These are phyloP conservation scores for Dendrobium nobile DNA, from an alignment of 106 monocot genomes.

Conservation along the genomic window DNA sequence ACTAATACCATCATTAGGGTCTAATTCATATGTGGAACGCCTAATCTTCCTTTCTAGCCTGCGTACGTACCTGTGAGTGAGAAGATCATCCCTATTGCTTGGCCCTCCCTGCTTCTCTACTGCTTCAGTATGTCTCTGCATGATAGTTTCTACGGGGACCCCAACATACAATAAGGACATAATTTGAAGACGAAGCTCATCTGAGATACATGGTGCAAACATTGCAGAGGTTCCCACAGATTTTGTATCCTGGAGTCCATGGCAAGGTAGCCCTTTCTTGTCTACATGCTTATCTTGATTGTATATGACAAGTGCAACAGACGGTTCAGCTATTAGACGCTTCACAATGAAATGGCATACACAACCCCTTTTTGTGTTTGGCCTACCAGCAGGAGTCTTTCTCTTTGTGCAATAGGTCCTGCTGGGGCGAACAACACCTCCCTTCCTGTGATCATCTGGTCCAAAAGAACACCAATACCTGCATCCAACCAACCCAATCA, in stretches of 20 bases:
- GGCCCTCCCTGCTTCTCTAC: slow-evolving; percentile 92
- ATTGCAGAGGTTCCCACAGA: slow-evolving; percentile 76
- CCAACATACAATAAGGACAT: slow-evolving; percentile 82
- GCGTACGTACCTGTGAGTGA: slow-evolving; percentile 83
- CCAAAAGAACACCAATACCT: slow-evolving; percentile 99
- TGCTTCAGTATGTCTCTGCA: slow-evolving; percentile 82
- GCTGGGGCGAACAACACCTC: slow-evolving; percentile 77
- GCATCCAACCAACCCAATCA: not conserved
- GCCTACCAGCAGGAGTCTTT: slow-evolving; percentile 85
- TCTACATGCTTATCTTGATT: slow-evolving; percentile 93
- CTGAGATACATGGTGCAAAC: slow-evolving; percentile 91
- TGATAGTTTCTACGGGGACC: slow-evolving; percentile 96
- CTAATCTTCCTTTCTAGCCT: slow-evolving; percentile 96
- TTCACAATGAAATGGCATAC: slow-evolving; percentile 97
- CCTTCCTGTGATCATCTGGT: slow-evolving; percentile 92
- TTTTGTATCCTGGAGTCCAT: slow-evolving; percentile 76
- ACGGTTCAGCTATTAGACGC: slow-evolving; percentile 83
- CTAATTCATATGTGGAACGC: slow-evolving; percentile 70
- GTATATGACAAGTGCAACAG: slow-evolving; percentile 91
- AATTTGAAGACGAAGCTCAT: slow-evolving; percentile 80
- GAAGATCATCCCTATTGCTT: slow-evolving; percentile 87
- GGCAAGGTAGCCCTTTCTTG: slow-evolving; percentile 83
- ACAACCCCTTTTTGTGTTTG: slow-evolving; percentile 93
- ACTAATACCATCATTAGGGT: slow-evolving; percentile 67
- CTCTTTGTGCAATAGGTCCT: slow-evolving; percentile 50